phyloP scores from a whole-genome alignment of 78 protist genomes.

The Monosiga brevicollis region DNA sequence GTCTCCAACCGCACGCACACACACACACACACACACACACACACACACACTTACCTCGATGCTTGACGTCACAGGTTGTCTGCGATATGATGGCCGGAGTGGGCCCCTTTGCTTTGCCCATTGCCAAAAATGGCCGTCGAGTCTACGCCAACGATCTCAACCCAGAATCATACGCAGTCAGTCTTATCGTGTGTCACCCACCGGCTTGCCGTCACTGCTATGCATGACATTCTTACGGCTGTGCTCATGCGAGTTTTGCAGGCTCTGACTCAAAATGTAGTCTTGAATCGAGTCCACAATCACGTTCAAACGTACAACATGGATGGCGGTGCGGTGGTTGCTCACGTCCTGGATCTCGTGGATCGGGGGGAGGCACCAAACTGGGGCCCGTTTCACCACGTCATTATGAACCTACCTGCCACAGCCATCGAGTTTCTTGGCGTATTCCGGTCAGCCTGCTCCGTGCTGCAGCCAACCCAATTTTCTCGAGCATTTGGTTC shows the following conservation, averaged over 20 bases:
- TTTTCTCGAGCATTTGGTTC: constrained; percentile 8
- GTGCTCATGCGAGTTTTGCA: no score
- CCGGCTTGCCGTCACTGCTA: no score
- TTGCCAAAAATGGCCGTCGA: constrained; percentile 46
- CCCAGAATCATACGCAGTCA: constrained; percentile 56
- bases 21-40: no score
- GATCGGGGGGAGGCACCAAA: background rate
- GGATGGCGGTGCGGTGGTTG: constrained; percentile 58
- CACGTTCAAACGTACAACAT: constrained; percentile 14
- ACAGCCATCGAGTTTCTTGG: constrained; percentile 66
- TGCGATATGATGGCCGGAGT: constrained; percentile 88
- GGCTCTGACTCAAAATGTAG: constrained; percentile 51
- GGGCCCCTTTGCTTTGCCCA: constrained; percentile 95
- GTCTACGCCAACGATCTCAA: constrained; percentile 93
- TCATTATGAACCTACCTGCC: constrained; percentile 87
- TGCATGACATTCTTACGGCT: no score
- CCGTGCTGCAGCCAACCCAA: no score
- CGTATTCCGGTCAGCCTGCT: constrained; percentile 45
- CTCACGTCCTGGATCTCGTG: background rate
- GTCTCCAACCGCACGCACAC: no score
- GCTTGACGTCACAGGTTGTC: background rate
- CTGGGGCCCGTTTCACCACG: constrained; percentile 32
- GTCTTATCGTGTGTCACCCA: no score
- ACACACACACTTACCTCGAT: no score
- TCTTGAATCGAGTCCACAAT: constrained; percentile 31